phyloP scores from a whole-genome alignment of 2,329 filamentous ascomycete genomes.

The Tetracladium maxilliforme region DNA sequence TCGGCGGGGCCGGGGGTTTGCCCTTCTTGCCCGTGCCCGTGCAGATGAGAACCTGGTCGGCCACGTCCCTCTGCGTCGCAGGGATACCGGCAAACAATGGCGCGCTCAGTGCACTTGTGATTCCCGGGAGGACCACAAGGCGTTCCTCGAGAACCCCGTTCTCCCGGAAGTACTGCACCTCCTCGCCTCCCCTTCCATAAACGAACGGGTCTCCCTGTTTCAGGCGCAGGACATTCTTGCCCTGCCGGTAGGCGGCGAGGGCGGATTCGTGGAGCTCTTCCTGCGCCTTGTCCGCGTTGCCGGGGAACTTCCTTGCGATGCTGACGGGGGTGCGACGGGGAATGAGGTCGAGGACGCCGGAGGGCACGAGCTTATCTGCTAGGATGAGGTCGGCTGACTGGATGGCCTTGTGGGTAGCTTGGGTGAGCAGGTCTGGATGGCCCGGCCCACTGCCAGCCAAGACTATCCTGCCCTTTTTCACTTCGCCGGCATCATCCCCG shows the following conservation, averaged over 20 bases:
- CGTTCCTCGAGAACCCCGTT: slow-evolving; percentile 52
- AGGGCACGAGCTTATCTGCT: slow-evolving; percentile 74
- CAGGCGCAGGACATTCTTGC: slow-evolving; percentile 71
- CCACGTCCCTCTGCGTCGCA: slow-evolving; percentile 74
- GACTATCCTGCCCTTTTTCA: slow-evolving; percentile 53
- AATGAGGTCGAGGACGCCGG: slow-evolving; percentile 75
- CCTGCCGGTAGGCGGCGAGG: slow-evolving; percentile 47
- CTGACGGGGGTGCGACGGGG: slow-evolving; percentile 78
- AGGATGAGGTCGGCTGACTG: slow-evolving; percentile 63
- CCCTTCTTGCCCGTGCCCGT: slow-evolving; percentile 92
- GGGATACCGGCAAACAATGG: slow-evolving; percentile 83
- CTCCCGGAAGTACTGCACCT: slow-evolving; percentile 68
- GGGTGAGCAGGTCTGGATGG: slow-evolving; percentile 81
- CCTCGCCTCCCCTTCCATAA: slow-evolving; percentile 88
- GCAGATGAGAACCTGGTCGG: slow-evolving; percentile 90
- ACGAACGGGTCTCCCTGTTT: slow-evolving; percentile 97
- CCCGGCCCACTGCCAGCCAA: slow-evolving; percentile 88
- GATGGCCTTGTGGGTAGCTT: slow-evolving; percentile 65
- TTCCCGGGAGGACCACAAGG: slow-evolving; percentile 66
- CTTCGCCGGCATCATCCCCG: too few species aligned
- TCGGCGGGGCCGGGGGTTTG: slow-evolving; percentile 64
- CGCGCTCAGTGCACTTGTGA: slow-evolving; percentile 77
- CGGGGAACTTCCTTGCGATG: slow-evolving; percentile 94
- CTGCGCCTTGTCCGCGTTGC: slow-evolving; percentile 88
- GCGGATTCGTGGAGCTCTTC: slow-evolving; percentile 75